phyloP scores from a whole-genome alignment of 2,329 filamentous ascomycete species.

The Waltergamsia citrina region DNA sequence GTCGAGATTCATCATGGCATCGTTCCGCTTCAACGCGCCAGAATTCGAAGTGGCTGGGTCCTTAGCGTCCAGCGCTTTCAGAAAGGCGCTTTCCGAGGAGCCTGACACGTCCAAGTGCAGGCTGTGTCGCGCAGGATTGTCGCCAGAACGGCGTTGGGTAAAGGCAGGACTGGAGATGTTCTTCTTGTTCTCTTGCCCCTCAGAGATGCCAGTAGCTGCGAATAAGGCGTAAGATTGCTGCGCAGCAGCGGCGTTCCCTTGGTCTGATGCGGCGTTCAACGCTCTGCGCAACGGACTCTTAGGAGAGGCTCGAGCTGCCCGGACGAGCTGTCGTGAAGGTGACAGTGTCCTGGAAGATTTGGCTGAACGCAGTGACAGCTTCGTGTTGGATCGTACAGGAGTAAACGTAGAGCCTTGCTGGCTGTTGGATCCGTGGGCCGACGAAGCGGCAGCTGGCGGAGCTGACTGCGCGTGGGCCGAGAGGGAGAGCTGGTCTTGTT shows the following conservation, averaged over 20 bases:
- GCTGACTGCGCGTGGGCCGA: constrained; percentile 22
- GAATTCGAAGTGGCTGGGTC: constrained; percentile 29
- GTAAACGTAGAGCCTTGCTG: constrained; percentile 45
- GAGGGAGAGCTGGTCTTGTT: constrained; percentile 14
- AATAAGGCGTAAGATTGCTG: constrained; percentile 7
- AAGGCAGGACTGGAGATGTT: constrained; percentile 8
- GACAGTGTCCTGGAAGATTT: constrained; percentile 47
- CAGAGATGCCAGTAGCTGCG: constrained; percentile 4
- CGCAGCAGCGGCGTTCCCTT: constrained; percentile 48
- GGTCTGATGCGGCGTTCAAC: constrained; percentile 59
- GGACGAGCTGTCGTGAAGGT: constrained; percentile 45
- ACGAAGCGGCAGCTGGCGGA: constrained; percentile 20
- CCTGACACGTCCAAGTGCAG: constrained; percentile 48
- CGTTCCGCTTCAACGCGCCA: constrained; percentile 86
- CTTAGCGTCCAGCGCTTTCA: constrained; percentile 40
- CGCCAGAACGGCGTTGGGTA: constrained; percentile 10
- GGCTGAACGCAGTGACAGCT: constrained; percentile 55
- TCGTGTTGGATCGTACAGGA: constrained; percentile 56
- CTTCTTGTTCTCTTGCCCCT: constrained; percentile 33
- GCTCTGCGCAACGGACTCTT: constrained; percentile 76
- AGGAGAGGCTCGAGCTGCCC: constrained; percentile 61
- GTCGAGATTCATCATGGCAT: constrained; percentile 82
- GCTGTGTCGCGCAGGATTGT: constrained; percentile 43
- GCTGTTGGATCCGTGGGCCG: constrained; percentile 17
- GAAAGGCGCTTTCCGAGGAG: constrained; percentile 38